Percentiles rank a stretch among this genome's conserved stretches.
Conservation (phyloP, 2,329 filamentous ascomycete species). For the Hypomyces rosellus region DNA sequence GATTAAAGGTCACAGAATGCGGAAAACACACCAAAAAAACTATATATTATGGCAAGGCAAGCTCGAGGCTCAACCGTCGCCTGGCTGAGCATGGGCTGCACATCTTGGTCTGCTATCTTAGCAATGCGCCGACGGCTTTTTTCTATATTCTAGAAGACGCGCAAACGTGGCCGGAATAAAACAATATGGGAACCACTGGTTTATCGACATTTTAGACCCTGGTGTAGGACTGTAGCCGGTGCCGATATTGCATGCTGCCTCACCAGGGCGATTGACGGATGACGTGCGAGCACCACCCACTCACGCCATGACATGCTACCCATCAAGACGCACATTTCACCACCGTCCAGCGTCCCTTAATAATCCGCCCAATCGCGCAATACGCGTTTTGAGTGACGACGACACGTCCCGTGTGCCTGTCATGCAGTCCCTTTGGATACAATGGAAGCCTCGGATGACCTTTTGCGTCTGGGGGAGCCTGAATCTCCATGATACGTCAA, state of each 20-base stretch:
- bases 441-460: constrained; percentile 5
- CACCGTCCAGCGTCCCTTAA: constrained; percentile 3
- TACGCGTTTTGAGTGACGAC: constrained; percentile 10
- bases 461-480: not conserved
- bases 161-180: no score
- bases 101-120: no score
- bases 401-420: constrained; percentile 8
- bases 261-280: constrained; percentile 3
- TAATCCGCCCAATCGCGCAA: constrained; percentile 11
- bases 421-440: constrained; percentile 3
- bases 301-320: constrained; percentile 8
- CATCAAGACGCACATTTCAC: not conserved
- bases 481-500: no score
- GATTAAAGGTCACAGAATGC: no score
- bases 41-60: no score
- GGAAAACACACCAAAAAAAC: no score
- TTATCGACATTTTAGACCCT: not conserved
- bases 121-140: no score
- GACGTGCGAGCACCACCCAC: constrained; percentile 8
- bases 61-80: no score
- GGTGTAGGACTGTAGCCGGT: not conserved
- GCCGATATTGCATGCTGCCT: not conserved
- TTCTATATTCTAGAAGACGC: no score
- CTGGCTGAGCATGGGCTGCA: no score
- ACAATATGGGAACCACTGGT: no score